phyloP scores from a whole-genome alignment of 2,329 filamentous ascomycete genomes.

The Clonostachys rhizophaga region DNA sequence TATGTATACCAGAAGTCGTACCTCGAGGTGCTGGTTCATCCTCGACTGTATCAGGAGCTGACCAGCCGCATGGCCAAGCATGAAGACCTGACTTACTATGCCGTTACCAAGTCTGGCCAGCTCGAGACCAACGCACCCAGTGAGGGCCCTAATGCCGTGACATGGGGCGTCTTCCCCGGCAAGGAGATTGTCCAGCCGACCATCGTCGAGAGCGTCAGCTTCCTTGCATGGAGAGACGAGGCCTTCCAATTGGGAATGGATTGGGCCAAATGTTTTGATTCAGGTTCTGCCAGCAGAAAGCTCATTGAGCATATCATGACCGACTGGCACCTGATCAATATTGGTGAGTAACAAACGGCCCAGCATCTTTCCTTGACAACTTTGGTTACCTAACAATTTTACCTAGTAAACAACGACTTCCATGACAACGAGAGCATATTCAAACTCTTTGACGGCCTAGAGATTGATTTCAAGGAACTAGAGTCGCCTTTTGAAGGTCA shows the following conservation, averaged over 20 bases:
- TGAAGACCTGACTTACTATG: conserved; percentile 87
- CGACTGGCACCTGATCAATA: conserved; percentile 91
- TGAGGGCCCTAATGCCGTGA: conserved; percentile 94
- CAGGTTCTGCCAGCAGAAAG: conserved; percentile 69
- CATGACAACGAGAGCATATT: conserved; percentile 79
- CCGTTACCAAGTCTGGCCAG: conserved; percentile 78
- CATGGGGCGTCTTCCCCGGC: conserved; percentile 97
- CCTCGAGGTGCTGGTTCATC: conserved; percentile 83
- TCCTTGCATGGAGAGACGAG: conserved; percentile 98
- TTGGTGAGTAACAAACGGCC: conserved; percentile 55
- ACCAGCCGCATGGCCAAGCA: conserved; percentile 73
- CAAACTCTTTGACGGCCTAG: conserved; percentile 74
- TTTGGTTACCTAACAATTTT: conserved; percentile 23
- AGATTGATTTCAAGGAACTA: conserved; percentile 52
- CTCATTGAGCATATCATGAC: conserved; percentile 83
- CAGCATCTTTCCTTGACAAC: not conserved
- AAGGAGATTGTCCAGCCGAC: conserved; percentile 99
- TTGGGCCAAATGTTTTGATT: conserved; percentile 88
- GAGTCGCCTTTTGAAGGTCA: conserved; percentile 31
- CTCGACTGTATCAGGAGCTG: conserved; percentile 72
- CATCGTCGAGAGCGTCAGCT: conserved; percentile 97
- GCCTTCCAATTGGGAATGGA: conserved; percentile 89
- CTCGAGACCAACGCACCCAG: conserved; percentile 80
- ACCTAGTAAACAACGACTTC: conserved; percentile 89
- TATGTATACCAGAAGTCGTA: conserved; percentile 99